phyloP scores from a whole-genome alignment of 345 rosid genomes.

The Camelina neglecta region DNA sequence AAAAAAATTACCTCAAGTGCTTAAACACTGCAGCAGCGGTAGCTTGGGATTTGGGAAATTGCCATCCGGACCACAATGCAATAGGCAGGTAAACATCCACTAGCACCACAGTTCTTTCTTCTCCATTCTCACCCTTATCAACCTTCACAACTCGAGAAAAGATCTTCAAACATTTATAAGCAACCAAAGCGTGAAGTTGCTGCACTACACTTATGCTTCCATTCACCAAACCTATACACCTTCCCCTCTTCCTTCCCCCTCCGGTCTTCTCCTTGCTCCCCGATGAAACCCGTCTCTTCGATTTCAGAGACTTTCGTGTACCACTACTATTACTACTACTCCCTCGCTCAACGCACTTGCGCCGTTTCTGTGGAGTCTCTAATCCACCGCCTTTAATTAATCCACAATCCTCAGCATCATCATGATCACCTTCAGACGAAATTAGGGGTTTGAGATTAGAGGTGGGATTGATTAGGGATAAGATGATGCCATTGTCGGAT shows the following conservation, averaged over 20 bases:
- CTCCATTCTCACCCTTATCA: constrained; percentile 47
- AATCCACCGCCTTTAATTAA: constrained; percentile 8
- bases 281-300: constrained; percentile 25
- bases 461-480: constrained; percentile 41
- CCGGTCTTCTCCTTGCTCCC: constrained; percentile 37
- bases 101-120: constrained; percentile 63
- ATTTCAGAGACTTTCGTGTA: constrained; percentile 29
- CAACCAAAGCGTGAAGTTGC: constrained; percentile 65
- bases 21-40: constrained; percentile 69
- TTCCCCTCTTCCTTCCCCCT: constrained; percentile 44
- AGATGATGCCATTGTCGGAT: constrained; percentile 51
- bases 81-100: constrained; percentile 77
- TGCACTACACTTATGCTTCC: constrained; percentile 82
- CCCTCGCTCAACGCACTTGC: constrained; percentile 7
- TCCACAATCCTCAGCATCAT: constrained; percentile 28
- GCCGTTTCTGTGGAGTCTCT: constrained; percentile 35
- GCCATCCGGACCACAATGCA: constrained; percentile 82
- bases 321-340: not conserved
- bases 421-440: not conserved
- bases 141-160: constrained; percentile 51
- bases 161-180: constrained; percentile 61
- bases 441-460: constrained; percentile 7
- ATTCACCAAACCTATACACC: constrained; percentile 72
- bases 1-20: constrained; percentile 70
- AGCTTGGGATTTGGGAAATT: constrained; percentile 66